Conservation (phyloP, 495 filamentous ascomycete genomes). For the Niebla homalea region DNA sequence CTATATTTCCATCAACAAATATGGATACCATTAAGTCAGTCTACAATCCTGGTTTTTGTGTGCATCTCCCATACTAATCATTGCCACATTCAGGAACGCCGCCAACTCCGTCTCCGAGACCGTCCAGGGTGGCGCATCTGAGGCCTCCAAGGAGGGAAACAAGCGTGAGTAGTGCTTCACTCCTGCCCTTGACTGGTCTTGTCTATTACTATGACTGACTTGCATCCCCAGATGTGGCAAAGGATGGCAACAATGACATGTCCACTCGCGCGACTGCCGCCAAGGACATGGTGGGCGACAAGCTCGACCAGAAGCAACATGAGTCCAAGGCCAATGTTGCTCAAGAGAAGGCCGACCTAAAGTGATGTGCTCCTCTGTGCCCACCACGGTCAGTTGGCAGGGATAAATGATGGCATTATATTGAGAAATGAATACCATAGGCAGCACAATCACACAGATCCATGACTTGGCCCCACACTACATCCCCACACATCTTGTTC, state of each 20-base stretch:
- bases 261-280: slow-evolving; percentile 39
- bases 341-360: background rate
- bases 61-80: background rate
- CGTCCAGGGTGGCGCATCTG: slow-evolving; percentile 31
- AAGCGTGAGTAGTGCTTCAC: slow-evolving; percentile 23
- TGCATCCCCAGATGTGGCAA: slow-evolving; percentile 31
- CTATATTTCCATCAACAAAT: slow-evolving; percentile 12
- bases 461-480: background rate
- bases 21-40: slow-evolving; percentile 20
- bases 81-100: slow-evolving; percentile 30
- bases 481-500: too few relatives aligned
- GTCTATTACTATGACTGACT: slow-evolving; percentile 3
- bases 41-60: background rate
- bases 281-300: slow-evolving; percentile 43
- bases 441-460: too few relatives aligned
- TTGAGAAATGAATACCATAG: too few relatives aligned
- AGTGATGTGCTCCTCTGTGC: background rate
- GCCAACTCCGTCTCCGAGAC: slow-evolving; percentile 51
- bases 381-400: too few relatives aligned
- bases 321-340: slow-evolving; percentile 7
- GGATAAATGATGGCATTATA: too few relatives aligned
- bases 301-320: slow-evolving; percentile 42
- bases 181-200: background rate
- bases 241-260: slow-evolving; percentile 34
- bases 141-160: slow-evolving; percentile 51